These are phyloP conservation scores for Paraphoma chrysanthemicola DNA, from an alignment of 2,329 filamentous ascomycete genomes.

Conservation along the genomic window DNA sequence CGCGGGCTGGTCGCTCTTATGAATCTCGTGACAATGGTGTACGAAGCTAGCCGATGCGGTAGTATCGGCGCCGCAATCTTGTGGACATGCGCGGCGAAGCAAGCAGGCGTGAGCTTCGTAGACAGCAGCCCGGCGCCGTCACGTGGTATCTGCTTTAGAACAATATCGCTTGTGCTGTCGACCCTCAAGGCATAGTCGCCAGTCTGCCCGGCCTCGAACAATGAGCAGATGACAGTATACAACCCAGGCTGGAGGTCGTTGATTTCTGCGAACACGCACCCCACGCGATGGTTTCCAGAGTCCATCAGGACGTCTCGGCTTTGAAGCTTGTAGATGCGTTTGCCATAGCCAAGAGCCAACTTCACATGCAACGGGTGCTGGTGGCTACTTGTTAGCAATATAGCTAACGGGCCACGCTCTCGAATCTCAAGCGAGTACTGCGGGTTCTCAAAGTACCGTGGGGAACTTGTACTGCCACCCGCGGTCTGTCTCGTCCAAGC, in stretches of 20 bases:
- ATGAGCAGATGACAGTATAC: slow-evolving; percentile 90
- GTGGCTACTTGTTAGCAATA: slow-evolving; percentile 74
- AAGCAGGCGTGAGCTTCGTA: slow-evolving; percentile 62
- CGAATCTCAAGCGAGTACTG: slow-evolving; percentile 76
- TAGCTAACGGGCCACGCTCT: slow-evolving; percentile 66
- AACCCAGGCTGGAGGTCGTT: slow-evolving; percentile 69
- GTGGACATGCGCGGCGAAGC: slow-evolving; percentile 59
- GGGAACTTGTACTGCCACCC: slow-evolving; percentile 80
- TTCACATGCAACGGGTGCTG: slow-evolving; percentile 84
- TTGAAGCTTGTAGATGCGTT: slow-evolving; percentile 72
- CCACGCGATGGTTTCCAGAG: slow-evolving; percentile 87
- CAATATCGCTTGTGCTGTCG: slow-evolving; percentile 66
- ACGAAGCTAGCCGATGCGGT: slow-evolving; percentile 64
- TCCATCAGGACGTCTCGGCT: slow-evolving; percentile 80
- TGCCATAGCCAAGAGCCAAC: slow-evolving; percentile 77
- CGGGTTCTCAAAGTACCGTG: slow-evolving; percentile 83
- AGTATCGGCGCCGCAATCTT: slow-evolving; percentile 61
- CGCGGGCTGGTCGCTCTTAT: slow-evolving; percentile 40
- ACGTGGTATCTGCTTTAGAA: slow-evolving; percentile 67
- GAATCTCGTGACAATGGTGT: slow-evolving; percentile 64
- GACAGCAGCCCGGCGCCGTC: slow-evolving; percentile 79
- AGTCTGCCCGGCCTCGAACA: slow-evolving; percentile 81
- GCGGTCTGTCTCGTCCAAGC: slow-evolving; percentile 81
- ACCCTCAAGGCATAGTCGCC: slow-evolving; percentile 78
- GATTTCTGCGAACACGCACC: slow-evolving; percentile 74